Conservation (phyloP, 306 rosid species). For the Astragalus glycyphyllos region DNA sequence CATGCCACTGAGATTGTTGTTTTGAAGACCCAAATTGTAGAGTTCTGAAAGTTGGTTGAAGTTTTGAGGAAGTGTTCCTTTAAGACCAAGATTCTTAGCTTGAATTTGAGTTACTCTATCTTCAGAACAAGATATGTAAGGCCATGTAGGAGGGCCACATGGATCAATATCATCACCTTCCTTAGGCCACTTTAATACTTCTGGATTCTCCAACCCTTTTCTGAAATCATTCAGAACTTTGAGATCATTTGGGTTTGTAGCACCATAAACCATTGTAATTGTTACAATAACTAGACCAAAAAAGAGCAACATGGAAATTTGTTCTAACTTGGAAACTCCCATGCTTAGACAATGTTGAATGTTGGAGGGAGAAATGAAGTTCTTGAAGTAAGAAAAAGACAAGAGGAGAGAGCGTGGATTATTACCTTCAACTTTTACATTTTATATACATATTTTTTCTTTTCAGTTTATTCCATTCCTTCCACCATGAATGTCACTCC, state of each 20-base stretch:
- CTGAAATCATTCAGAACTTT: conserved; percentile 72
- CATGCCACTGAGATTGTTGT: conserved; percentile 66
- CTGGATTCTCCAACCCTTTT: conserved; percentile 72
- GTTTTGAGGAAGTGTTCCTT: conserved; percentile 69
- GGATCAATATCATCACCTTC: conserved; percentile 72
- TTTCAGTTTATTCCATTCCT: conserved; percentile 21
- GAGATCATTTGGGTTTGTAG: conserved; percentile 69
- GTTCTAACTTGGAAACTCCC: conserved; percentile 41
- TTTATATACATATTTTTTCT: background rate
- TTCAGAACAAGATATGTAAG: conserved; percentile 65
- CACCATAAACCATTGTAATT: conserved; percentile 43
- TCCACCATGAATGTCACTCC: conserved; percentile 31
- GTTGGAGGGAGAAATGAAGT: conserved; percentile 5
- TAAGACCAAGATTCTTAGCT: conserved; percentile 69
- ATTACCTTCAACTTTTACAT: conserved; percentile 29
- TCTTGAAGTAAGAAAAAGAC: conserved; percentile 41
- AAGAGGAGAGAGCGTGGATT: conserved; percentile 10
- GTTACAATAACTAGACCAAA: conserved; percentile 40
- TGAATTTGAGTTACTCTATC: conserved; percentile 79
- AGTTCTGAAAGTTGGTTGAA: conserved; percentile 77
- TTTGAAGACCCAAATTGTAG: conserved; percentile 78
- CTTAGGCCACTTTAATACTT: conserved; percentile 74
- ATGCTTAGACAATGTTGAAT: conserved; percentile 47
- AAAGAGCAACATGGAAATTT: conserved; percentile 43
- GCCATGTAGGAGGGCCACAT: conserved; percentile 82